phyloP scores from a whole-genome alignment of 441 rosid genomes.

The Populus hybrid region DNA sequence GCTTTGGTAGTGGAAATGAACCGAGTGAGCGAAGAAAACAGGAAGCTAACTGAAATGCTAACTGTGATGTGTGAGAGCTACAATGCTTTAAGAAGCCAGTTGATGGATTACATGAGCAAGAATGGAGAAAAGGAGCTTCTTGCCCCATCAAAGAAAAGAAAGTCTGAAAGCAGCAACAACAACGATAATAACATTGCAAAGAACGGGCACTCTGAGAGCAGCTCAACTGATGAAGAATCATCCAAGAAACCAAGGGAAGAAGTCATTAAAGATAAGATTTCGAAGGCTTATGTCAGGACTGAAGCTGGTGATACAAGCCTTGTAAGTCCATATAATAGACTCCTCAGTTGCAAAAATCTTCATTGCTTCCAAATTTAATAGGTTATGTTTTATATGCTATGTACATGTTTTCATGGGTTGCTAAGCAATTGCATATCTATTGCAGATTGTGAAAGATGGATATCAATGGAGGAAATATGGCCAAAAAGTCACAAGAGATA shows the following conservation, averaged over 20 bases:
- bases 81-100: conserved; percentile 55
- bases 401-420: neutral
- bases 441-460: conserved; percentile 91
- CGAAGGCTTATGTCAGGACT: conserved; percentile 55
- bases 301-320: conserved; percentile 73
- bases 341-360: neutral
- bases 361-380: neutral
- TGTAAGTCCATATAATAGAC: conserved; percentile 36
- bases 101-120: conserved; percentile 57
- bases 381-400: neutral
- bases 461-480: conserved; percentile 99
- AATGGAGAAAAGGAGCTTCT: conserved; percentile 30
- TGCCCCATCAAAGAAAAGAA: conserved; percentile 71
- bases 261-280: conserved; percentile 58
- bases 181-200: conserved; percentile 18
- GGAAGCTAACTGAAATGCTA: conserved; percentile 76
- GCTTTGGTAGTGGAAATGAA: conserved; percentile 74
- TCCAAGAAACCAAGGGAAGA: conserved; percentile 73
- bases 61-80: conserved; percentile 77
- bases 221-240: conserved; percentile 82
- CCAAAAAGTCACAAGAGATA: conserved; percentile 95
- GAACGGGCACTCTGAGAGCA: conserved; percentile 71
- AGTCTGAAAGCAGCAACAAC: conserved; percentile 50
- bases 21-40: conserved; percentile 78
- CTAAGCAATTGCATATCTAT: neutral